Conservation (phyloP, 176 grass and related monocot species). For the Bothriochloa decipiens region DNA sequence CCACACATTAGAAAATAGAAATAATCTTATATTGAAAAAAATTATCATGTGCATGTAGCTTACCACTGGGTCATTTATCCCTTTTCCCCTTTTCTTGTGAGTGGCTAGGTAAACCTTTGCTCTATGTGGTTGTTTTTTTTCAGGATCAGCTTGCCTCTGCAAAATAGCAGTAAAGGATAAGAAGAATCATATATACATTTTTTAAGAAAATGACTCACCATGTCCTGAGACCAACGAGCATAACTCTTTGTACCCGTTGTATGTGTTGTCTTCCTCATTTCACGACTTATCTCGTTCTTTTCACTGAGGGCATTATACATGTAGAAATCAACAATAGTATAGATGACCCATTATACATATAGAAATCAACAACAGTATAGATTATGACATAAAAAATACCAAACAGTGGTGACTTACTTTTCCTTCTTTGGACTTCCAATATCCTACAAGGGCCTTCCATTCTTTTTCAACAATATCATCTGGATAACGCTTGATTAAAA, state of each 20-base stretch:
- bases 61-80: too few relatives aligned
- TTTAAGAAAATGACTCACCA: not conserved
- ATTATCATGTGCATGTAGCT: too few relatives aligned
- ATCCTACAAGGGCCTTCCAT: not conserved
- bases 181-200: not conserved
- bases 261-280: conserved; percentile 26
- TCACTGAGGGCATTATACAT: not conserved
- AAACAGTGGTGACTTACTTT: not conserved
- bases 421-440: conserved; percentile 1
- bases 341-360: not conserved
- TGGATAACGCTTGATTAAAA: not conserved
- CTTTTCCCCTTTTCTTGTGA: too few relatives aligned
- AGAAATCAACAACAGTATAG: not conserved
- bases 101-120: too few relatives aligned
- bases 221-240: not conserved
- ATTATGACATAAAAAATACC: not conserved
- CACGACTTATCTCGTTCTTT: conserved; percentile 7
- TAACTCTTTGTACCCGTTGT: conserved; percentile 39
- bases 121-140: too few relatives aligned
- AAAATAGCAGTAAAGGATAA: too few relatives aligned
- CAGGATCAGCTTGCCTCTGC: too few relatives aligned
- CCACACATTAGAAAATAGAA: too few relatives aligned
- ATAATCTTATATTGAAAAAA: too few relatives aligned
- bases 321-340: not conserved
- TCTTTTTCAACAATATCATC: not conserved